Percentiles rank a stretch among this genome's conserved stretches.
Evolutionary conservation across 2,329 filamentous ascomycete genomes (phyloP).

Genomic region (Fusarium beomiforme): DNA sequence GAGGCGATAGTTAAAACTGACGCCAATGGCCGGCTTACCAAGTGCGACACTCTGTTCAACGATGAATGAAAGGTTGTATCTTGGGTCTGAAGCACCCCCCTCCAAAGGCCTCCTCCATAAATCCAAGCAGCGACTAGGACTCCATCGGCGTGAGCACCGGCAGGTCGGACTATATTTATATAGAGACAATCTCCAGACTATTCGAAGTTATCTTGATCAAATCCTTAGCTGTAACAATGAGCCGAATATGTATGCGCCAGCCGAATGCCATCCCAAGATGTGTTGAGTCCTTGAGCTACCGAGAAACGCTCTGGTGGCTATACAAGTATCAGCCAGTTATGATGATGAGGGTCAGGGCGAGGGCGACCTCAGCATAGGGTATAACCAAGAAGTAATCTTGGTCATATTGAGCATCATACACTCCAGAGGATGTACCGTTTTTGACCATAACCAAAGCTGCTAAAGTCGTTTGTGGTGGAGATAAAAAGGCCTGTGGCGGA

Average conservation of each 20-base stretch:
- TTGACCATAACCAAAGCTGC: conserved; percentile 5
- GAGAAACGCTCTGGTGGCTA: conserved; percentile 34
- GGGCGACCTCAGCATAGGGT: conserved; percentile 9
- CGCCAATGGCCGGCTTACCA: conserved; percentile 58
- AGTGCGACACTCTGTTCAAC: conserved; percentile 58
- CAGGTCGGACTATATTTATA: conserved; percentile 68
- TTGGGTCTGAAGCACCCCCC: conserved; percentile 52
- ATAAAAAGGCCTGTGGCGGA: not conserved
- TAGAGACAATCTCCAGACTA: conserved; percentile 68
- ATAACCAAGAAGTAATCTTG: conserved; percentile 26
- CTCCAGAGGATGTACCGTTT: conserved; percentile 23
- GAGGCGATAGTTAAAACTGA: conserved; percentile 61
- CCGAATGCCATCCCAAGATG: conserved; percentile 52
- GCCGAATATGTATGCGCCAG: conserved; percentile 57
- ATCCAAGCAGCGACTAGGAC: conserved; percentile 70
- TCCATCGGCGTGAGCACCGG: conserved; percentile 52
- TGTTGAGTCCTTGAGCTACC: conserved; percentile 53
- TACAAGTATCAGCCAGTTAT: not conserved
- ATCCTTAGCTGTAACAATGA: conserved; percentile 62
- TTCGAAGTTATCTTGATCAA: conserved; percentile 35
- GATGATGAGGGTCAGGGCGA: fast-evolving
- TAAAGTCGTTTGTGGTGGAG: not conserved
- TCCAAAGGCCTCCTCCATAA: conserved; percentile 54
- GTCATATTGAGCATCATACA: conserved; percentile 9
- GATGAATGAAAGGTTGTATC: conserved; percentile 71